Conservation (phyloP, 2,329 filamentous ascomycete genomes). For the Fusarium chaquense region DNA sequence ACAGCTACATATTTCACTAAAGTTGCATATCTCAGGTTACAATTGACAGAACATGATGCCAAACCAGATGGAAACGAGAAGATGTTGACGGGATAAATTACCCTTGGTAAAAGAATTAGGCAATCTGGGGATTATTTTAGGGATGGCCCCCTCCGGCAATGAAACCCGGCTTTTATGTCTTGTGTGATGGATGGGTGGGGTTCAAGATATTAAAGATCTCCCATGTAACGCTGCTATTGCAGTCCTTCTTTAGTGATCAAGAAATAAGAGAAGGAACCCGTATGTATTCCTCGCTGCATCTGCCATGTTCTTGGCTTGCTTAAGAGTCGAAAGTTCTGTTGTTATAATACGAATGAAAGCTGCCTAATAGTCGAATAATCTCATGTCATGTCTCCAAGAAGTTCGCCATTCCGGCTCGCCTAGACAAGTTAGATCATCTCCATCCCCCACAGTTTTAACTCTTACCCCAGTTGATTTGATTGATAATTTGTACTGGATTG, state of each 20-base stretch:
- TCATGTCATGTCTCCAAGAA: background rate
- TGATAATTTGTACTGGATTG: conserved; percentile 24
- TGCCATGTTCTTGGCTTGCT: background rate
- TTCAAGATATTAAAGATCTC: conserved; percentile 10
- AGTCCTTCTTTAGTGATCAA: background rate
- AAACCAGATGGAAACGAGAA: background rate
- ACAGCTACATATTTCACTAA: background rate
- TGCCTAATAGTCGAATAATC: background rate
- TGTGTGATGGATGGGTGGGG: conserved; percentile 6
- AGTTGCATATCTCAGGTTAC: background rate
- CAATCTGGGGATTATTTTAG: conserved; percentile 8
- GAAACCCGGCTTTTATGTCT: conserved; percentile 25
- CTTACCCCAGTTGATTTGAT: conserved; percentile 27
- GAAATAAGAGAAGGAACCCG: too few species aligned
- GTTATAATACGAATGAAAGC: background rate
- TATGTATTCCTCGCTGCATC: background rate
- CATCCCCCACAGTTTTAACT: conserved; percentile 33
- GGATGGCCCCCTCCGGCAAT: conserved; percentile 18
- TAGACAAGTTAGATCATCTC: conserved; percentile 3
- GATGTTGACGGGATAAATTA: background rate
- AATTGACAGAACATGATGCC: background rate
- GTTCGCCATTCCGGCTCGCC: conserved; percentile 29
- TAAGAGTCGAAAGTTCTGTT: background rate
- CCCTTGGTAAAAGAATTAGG: conserved; percentile 3
- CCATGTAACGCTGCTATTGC: conserved; percentile 1